A percentile compares a stretch with the other conserved stretches of the same genome.
Evolutionary conservation across 306 rosid species (phyloP).

Genomic region (Cicer bijugum): DNA sequence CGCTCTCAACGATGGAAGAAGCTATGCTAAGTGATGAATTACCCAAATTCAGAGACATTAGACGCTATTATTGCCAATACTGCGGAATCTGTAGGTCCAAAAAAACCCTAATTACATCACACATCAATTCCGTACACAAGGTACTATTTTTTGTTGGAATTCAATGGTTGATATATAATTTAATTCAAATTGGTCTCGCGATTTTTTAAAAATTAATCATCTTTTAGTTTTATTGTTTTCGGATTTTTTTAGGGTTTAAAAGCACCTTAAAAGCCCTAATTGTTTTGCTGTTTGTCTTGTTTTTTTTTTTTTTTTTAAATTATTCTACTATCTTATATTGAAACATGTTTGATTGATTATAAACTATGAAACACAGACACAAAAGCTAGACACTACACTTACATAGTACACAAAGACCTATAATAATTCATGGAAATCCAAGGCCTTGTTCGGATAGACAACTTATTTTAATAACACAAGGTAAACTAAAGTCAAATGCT

Average conservation of each 20-base stretch:
- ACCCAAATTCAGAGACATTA: slow-evolving; percentile 57
- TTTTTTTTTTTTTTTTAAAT: not conserved
- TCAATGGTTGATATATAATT: not conserved
- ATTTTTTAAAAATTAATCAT: not conserved
- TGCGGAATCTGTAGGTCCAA: slow-evolving; percentile 79
- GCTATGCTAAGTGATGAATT: slow-evolving; percentile 39
- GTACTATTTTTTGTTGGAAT: slow-evolving; percentile 36
- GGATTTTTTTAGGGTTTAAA: not conserved
- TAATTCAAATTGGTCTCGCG: not conserved
- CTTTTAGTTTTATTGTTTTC: not conserved
- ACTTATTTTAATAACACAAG: too few species aligned
- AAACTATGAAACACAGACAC: too few species aligned
- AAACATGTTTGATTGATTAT: not conserved
- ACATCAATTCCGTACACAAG: slow-evolving; percentile 67
- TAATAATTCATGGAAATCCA: too few species aligned
- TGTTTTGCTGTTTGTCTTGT: not conserved
- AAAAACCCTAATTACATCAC: slow-evolving; percentile 62
- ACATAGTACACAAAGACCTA: too few species aligned
- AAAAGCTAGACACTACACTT: too few species aligned
- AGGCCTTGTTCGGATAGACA: too few species aligned
- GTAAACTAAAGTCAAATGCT: too few species aligned
- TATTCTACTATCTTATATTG: not conserved
- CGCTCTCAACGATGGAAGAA: slow-evolving; percentile 47
- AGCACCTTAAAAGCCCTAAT: not conserved
- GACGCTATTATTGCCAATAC: slow-evolving; percentile 63